Evolutionary conservation across 306 rosid genomes (phyloP).

Genomic region (Trifolium subterraneum): DNA sequence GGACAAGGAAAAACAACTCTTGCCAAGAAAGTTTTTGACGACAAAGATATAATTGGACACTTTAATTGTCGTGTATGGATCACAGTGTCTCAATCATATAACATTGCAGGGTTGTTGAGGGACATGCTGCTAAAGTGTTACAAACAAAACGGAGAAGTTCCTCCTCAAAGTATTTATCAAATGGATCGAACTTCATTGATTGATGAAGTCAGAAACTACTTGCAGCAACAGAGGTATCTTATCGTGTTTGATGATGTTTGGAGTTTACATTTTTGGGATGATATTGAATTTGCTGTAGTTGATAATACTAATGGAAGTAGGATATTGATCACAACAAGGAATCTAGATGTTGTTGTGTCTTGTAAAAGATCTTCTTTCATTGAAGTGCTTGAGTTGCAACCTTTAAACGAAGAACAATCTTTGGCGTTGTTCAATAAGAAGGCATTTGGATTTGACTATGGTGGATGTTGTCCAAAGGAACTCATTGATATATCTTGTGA

Average conservation of each 20-base stretch:
- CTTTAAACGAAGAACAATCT: not conserved
- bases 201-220: not conserved
- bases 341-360: not conserved
- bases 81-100: not conserved
- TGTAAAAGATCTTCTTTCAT: not conserved
- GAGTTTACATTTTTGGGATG: not conserved
- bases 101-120: not conserved
- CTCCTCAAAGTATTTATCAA: not conserved
- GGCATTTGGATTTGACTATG: not conserved
- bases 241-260: slow-evolving; percentile 7
- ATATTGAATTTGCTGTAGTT: not conserved
- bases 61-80: not conserved
- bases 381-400: not conserved
- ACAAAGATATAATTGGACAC: not conserved
- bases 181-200: not conserved
- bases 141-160: not conserved
- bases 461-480: not conserved
- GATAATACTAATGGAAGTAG: slow-evolving; percentile 5
- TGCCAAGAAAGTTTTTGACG: not conserved
- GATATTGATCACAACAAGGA: slow-evolving; percentile 2
- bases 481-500: not conserved
- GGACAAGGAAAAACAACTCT: slow-evolving; percentile 3
- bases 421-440: not conserved
- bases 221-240: not conserved
- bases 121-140: not conserved